Evolutionary conservation across 805 yeast genomes (phyloP), one percentile per base, ranked within the genome.

Genomic region (Yamadazyma phyllophila): DNA sequence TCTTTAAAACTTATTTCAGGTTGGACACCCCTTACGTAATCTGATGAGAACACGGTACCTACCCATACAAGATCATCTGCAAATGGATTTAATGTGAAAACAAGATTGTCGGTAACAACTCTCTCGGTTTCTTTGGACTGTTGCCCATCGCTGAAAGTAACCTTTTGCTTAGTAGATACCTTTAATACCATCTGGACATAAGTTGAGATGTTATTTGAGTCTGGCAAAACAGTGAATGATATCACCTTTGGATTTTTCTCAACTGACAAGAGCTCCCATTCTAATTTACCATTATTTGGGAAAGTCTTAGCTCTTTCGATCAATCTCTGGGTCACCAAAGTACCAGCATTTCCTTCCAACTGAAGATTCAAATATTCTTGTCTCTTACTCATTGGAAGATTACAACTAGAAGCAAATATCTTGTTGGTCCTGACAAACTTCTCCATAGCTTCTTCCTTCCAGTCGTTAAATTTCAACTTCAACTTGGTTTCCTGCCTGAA

Each of bases 371-470:
- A 58, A 51, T 82, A 72, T 27, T 71, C 73, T 14, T 71, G 60
- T 45, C 74, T 55, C 44, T 64, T 63, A 7, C 47, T 45, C 14
- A 45, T 45, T 5, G 63, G 60, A 44, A 61, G 56, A 45, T 60
- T 62, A 56, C 76, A 71, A 1, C 69, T 71, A 24, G 67, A 60
- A 2, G 96, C 92, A 71, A 91, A 91, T 2, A 89, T 82, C 57
- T 82, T 81, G 66, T 91, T 89, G n/a, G 88, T 84, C 46, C 79
- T 78, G 26, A 85, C 85, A 62, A 82, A 90, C 41, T 72, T 73
- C 54, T 88, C 88, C 55, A 91, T 81, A 7, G 96, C 96, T 26
- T 76, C 76, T 64, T 89, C 92, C 63, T 87, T 88, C 96, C 96
- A 91, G 48, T 82, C 77, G 27, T 91, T 88, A 63, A 81, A 85